phyloP scores from a whole-genome alignment of 768 basidiomycete species.

The Kwoniella dejecticola region DNA sequence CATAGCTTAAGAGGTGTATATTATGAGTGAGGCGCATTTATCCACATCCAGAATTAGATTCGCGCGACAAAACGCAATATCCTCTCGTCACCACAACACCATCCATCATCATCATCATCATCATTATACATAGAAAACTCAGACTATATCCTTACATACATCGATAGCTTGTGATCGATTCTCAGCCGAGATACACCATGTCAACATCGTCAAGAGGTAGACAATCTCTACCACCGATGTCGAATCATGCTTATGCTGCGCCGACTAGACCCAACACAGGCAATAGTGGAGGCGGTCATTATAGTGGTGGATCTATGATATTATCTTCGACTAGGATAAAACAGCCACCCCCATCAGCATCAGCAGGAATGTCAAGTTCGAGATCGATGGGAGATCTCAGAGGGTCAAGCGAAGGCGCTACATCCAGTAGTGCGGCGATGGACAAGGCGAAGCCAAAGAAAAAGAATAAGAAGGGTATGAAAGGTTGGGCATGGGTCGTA shows the following conservation, averaged over 20 bases:
- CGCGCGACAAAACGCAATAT: neutral
- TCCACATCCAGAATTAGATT: neutral
- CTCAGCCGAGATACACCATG: too few relatives aligned
- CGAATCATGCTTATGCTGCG: neutral
- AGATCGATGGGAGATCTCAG: constrained; percentile 16
- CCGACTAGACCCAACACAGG: neutral
- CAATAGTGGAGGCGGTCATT: neutral
- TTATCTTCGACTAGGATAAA: constrained; percentile 9
- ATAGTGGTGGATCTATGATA: constrained; percentile 4
- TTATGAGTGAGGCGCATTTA: neutral
- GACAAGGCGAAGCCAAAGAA: constrained; percentile 14
- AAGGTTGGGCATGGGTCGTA: constrained; percentile 32
- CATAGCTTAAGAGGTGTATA: neutral
- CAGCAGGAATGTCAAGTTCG: neutral
- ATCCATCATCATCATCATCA: neutral
- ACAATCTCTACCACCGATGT: constrained; percentile 21
- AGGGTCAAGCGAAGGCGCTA: constrained; percentile 22
- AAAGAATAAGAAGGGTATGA: constrained; percentile 33
- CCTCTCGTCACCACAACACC: neutral
- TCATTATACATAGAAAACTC: neutral
- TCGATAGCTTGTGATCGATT: too few relatives aligned
- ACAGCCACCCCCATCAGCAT: neutral
- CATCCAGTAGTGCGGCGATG: neutral
- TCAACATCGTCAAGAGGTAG: constrained; percentile 8
- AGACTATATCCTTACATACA: neutral